phyloP scores from a whole-genome alignment of 169 alveolate species.

The Plasmodium malariae region DNA sequence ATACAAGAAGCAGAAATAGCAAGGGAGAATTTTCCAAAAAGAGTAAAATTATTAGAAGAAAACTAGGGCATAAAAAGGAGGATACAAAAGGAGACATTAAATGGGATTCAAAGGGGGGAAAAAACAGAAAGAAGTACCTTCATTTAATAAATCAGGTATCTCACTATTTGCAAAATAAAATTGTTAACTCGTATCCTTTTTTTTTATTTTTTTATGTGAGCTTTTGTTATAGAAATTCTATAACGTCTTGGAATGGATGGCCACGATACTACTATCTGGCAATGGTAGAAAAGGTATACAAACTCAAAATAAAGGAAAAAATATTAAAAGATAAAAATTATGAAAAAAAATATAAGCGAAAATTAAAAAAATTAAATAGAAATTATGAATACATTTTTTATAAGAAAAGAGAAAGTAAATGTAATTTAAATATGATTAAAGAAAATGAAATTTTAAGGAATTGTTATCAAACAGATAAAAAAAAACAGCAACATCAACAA shows the following conservation, averaged over 20 bases:
- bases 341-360: neutral
- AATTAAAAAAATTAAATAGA: slow-evolving; percentile 6
- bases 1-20: neutral
- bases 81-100: neutral
- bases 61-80: neutral
- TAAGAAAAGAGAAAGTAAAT: neutral
- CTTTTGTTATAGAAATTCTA: slow-evolving; percentile 31
- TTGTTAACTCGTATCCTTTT: slow-evolving; percentile 24
- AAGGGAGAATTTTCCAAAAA: neutral
- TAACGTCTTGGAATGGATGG: slow-evolving; percentile 46
- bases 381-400: slow-evolving; percentile 25
- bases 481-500: neutral
- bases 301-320: slow-evolving; percentile 5
- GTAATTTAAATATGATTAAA: neutral
- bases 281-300: neutral
- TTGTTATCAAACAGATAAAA: neutral
- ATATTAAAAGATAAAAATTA: neutral
- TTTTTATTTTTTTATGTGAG: slow-evolving; percentile 30
- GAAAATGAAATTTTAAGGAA: slow-evolving; percentile 2
- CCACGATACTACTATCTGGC: slow-evolving; percentile 1
- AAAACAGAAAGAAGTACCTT: neutral
- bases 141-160: slow-evolving; percentile 9
- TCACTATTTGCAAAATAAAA: neutral
- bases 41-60: neutral
- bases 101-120: neutral